Base-by-base conservation (phyloP, 2,329 filamentous ascomycete genomes). In the Colletotrichum plurivorum region DNA sequence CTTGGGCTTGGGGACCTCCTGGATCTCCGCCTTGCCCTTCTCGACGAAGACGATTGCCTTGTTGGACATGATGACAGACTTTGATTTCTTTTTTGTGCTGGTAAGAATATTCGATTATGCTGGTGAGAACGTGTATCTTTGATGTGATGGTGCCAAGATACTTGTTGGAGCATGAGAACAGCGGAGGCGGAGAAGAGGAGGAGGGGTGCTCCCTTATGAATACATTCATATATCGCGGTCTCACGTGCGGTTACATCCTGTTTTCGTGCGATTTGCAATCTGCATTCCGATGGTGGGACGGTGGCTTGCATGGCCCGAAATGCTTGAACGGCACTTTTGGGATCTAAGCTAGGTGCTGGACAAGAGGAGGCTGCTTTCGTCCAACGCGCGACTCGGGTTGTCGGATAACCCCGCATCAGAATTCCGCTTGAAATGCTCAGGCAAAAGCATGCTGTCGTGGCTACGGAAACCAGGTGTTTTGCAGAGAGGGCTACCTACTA, bases 11-110 rank as follows among this genome's bases (percentile, higher is more conserved):
- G 54, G 15, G 16, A 46, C 39, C 13, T 60, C 55, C n/a, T 55
- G 51, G 22, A 69, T 36, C 10, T 36, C 48, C 53, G 59, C 65
- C 18, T 68, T 58, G 39, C 65, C 65, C 41, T 43, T 43, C 41
- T 43, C 41, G 13, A 43, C 41, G 41, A 43, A 43, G 13, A 43
- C 16, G 41, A 43, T 43, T 43, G 41, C 41, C 41, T 43, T 43
- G 41, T 15, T 43, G 15, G 41, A 6, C 41, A 43, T 43, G 41
- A 16, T n/a, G 13, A 4, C 10, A 43, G 41, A 22, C 20, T 22
- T 22, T 22, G 2, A 22, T 22, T 22, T 22, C 3, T 3, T 22
- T 22, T 22, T 22, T 22, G 20, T 22, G 20, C 20, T 22, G 20
- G 20, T 22, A 22, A 22, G 20, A 22, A 22, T 22, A 2, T 31